phyloP scores from a whole-genome alignment of 192 early-diverging fungal genomes.

The Linnemannia exigua region DNA sequence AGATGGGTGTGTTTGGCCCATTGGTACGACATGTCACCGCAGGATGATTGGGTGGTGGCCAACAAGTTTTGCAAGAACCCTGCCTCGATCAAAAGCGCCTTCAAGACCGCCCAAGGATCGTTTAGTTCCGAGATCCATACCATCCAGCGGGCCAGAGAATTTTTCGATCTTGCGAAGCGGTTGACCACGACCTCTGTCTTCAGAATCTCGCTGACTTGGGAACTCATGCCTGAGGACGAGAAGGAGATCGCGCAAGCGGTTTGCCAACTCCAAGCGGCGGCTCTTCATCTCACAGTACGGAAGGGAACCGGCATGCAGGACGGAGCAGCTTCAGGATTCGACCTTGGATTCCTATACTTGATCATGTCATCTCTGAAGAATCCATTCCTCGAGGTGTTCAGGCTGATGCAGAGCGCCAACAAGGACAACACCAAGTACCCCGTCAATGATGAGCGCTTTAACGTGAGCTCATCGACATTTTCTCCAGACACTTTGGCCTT shows the following conservation, averaged over 20 bases:
- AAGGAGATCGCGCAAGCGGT: constrained; percentile 21
- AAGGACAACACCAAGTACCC: not conserved
- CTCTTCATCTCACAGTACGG: constrained; percentile 11
- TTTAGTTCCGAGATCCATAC: constrained; percentile 14
- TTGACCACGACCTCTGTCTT: not conserved
- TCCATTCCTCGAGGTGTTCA: not conserved
- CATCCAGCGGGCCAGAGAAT: not conserved
- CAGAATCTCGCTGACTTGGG: constrained; percentile 23
- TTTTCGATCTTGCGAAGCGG: constrained; percentile 17
- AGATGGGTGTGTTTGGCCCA: constrained; percentile 24
- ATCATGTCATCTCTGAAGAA: not conserved
- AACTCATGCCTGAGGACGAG: constrained; percentile 22
- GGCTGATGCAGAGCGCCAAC: not conserved
- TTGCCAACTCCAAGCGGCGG: not conserved
- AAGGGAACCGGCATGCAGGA: not conserved
- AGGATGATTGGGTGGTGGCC: not conserved
- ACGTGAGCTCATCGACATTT: too few species aligned
- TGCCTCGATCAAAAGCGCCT: not conserved
- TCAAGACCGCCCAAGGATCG: not conserved
- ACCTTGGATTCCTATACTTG: not conserved
- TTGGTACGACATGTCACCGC: not conserved
- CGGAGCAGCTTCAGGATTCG: not conserved
- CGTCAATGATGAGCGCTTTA: not conserved
- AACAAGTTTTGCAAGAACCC: constrained; percentile 10
- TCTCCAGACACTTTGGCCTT: too few species aligned